Evolutionary conservation across 2,329 filamentous ascomycete species (phyloP), one percentile per base, ranked within the genome.

Genomic region (Fusarium fujikuroi): DNA sequence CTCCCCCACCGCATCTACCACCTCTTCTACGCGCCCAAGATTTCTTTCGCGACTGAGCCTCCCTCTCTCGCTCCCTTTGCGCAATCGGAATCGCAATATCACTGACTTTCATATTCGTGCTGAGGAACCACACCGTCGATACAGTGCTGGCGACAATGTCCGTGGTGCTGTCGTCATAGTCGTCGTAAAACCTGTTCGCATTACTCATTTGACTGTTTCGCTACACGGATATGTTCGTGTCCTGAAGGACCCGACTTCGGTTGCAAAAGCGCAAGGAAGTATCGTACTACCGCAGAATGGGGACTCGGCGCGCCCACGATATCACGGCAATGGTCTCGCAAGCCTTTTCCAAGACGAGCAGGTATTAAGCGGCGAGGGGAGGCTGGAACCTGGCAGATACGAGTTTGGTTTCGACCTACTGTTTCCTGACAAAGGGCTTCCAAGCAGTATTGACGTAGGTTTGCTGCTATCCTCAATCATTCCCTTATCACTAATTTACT

Each of bases 401-500:
- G 91, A 95, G 80, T 96, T 96, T 81, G 91, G 92, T 68, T 94
- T 94, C 75, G 90, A 93, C 77, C 83, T 94, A 70, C 85, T 91
- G 63, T 93, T 94, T 74, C 92, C 92, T 5, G 85, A 88, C 56
- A 88, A 90, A 75, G 89, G 88, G 9, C 83, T 96, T 66, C 93
- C 93, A n/a, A 97, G 94, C 82, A 98, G 95, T 81, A 95, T 99
- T 79, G 95, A 97, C 84, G 95, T 98, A 88, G 79, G 93, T 86
- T 53, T 25, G 52, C 37, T 21, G 11, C 49, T 25, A 47, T 36
- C 54, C 30, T 46, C 58, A 25, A 19, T 25, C 52, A 18, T 19
- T 32, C 23, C 42, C 21, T 23, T 43, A 65, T 66, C 57, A 57
- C 68, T 75, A 47, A 76, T 63, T 21, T 28, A 16, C 15, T 40